phyloP scores from a whole-genome alignment of 352 stramenopile species.

The Globisporangium barbulae region DNA sequence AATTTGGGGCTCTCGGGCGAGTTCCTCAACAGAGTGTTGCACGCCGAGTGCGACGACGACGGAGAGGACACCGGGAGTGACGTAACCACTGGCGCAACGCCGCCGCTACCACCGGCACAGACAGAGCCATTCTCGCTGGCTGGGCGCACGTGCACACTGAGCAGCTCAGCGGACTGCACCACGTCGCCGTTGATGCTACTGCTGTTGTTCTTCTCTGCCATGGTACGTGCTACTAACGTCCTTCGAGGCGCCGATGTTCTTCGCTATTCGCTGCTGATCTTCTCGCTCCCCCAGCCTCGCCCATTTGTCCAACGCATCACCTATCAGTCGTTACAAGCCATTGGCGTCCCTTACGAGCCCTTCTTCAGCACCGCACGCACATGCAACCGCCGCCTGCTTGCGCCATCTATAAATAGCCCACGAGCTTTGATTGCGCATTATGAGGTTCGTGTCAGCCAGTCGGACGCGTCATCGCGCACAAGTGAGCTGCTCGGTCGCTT shows the following conservation, averaged over 20 bases:
- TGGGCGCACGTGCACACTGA: neutral
- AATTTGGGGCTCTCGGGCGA: neutral
- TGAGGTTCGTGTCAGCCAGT: too few relatives aligned
- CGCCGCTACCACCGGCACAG: neutral
- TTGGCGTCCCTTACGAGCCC: neutral
- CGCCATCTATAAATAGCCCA: neutral
- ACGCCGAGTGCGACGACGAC: neutral
- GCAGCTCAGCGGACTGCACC: neutral
- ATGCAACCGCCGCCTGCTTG: too few relatives aligned
- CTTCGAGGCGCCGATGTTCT: neutral
- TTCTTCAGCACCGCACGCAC: too few relatives aligned
- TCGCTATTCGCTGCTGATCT: neutral
- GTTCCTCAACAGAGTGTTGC: neutral
- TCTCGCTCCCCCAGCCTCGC: neutral
- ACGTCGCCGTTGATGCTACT: neutral
- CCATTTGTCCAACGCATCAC: neutral
- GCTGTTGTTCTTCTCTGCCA: slow-evolving; percentile 2
- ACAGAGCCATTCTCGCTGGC: neutral
- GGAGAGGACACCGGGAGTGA: neutral
- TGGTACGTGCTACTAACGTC: neutral
- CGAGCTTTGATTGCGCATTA: too few relatives aligned
- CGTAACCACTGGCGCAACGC: neutral
- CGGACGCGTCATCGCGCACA: neutral
- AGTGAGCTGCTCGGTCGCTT: neutral
- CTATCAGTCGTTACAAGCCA: neutral